phyloP scores from a whole-genome alignment of 2,329 filamentous ascomycete genomes.

The Xylariaceae sp. region DNA sequence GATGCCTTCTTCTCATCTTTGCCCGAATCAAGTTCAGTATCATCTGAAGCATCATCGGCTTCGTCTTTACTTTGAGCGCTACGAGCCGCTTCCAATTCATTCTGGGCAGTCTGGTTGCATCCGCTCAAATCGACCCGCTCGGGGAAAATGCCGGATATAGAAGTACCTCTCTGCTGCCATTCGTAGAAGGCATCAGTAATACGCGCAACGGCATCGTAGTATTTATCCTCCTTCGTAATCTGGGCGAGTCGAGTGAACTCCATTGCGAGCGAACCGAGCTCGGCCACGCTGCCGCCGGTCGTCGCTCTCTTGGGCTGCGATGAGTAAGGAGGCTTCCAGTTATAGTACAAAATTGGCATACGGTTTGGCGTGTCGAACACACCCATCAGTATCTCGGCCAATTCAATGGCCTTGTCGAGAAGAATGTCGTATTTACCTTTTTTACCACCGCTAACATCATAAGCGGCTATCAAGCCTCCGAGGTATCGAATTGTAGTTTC shows the following conservation, averaged over 20 bases:
- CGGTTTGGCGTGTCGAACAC: slow-evolving; percentile 85
- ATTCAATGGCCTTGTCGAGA: slow-evolving; percentile 66
- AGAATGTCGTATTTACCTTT: slow-evolving; percentile 57
- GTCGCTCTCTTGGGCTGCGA: slow-evolving; percentile 61
- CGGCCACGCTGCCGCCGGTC: slow-evolving; percentile 55
- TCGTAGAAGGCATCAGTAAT: slow-evolving; percentile 77
- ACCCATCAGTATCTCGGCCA: slow-evolving; percentile 67
- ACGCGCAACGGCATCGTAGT: slow-evolving; percentile 84
- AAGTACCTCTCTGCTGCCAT: slow-evolving; percentile 65
- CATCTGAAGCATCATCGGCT: neutral
- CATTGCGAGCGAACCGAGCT: slow-evolving; percentile 75
- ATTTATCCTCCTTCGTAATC: slow-evolving; percentile 73
- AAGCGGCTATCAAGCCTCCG: slow-evolving; percentile 79
- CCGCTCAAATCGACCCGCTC: slow-evolving; percentile 73
- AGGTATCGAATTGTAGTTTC: slow-evolving; percentile 91
- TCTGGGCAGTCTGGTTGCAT: slow-evolving; percentile 58
- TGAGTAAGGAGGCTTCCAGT: slow-evolving; percentile 65
- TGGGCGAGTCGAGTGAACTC: slow-evolving; percentile 90
- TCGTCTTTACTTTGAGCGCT: slow-evolving; percentile 19
- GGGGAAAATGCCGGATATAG: slow-evolving; percentile 77
- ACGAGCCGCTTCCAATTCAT: slow-evolving; percentile 32
- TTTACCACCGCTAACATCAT: slow-evolving; percentile 71
- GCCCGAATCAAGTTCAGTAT: neutral
- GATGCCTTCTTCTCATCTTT: neutral
- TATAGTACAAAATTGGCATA: slow-evolving; percentile 81